Base-by-base conservation (phyloP, 257 asterid genomes). In the Przewalskia tangutica region DNA sequence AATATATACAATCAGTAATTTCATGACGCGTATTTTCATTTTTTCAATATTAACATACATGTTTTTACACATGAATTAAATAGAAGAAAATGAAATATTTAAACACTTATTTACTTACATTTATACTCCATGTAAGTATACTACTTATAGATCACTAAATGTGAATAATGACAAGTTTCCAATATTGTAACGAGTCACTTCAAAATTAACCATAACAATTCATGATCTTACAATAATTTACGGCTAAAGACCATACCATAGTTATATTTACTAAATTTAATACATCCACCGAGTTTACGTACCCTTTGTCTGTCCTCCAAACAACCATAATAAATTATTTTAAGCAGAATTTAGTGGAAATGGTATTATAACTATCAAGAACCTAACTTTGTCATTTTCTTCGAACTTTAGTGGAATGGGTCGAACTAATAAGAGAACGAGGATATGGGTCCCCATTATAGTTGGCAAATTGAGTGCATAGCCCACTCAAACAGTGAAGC, bases 401-500 rank as follows among this genome's bases (percentile, higher is more conserved):
- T 75, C 11, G 7, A 75, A 75, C 18, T 50, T 27, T 50, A 50
- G 62, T 75, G 80, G 62, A 75, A 50, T 75, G 79, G 40, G 62
- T 75, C 62, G 46, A 75, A 75, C 46, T 23, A 75, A 75, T 50
- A 20, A 50, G 79, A 75, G 58, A 23, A 23, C 4, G 62, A 50
- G 23, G 62, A 75, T 48, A 75, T 75, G 79, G 79, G 79, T 62
- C 20, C 62, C 79, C 62, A 50, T 44, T 23, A 27, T 75, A 75
- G 60, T 75, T 50, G 44, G 79, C 62, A 23, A 75, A 75, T 50
- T 50, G 23, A 75, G 80, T 75, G 80, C 80, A 50, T 50, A 7
- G 62, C 62, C 80, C 80, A 75, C 80, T 75, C 8, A 75, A 23
- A 50, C 62, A 48, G 44, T 48, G n/a, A 27, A 75, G 79, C 79